These are phyloP conservation scores for Loxodes magnus DNA, from an alignment of 73 alveolate genomes.

Conservation along the genomic window DNA sequence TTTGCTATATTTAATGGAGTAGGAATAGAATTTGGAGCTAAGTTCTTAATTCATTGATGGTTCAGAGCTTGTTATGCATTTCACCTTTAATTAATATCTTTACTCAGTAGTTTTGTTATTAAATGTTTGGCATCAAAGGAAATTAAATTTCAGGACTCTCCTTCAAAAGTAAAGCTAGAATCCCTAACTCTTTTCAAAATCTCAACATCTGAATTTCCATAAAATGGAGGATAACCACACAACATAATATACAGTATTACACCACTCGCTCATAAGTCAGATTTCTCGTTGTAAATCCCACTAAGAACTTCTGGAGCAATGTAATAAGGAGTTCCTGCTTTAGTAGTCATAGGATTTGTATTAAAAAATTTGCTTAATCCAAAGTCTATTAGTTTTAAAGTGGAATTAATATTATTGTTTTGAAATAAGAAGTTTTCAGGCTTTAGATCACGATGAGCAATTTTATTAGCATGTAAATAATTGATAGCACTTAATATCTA, in stretches of 20 bases:
- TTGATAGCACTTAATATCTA: too few species aligned
- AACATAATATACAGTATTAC: conserved; percentile 17
- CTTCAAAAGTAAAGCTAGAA: background rate
- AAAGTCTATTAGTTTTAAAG: too few species aligned
- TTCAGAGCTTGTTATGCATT: conserved; percentile 14
- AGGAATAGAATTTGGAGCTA: background rate
- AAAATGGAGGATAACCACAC: conserved; percentile 22
- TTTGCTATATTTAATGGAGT: background rate
- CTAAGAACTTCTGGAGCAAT: conserved; percentile 16
- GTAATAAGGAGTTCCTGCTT: conserved; percentile 16
- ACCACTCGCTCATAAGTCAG: conserved; percentile 23
- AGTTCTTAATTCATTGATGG: background rate
- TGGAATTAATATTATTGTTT: too few species aligned
- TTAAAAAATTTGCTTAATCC: conserved; percentile 1
- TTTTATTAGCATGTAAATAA: too few species aligned
- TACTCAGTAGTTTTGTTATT: conserved; percentile 4
- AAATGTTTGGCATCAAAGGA: conserved; percentile 21
- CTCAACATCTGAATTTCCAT: conserved; percentile 13
- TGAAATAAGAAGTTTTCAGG: too few species aligned
- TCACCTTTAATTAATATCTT: conserved; percentile 8
- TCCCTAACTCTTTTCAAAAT: conserved; percentile 1
- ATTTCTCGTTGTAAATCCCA: conserved; percentile 7
- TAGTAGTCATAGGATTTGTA: conserved; percentile 7
- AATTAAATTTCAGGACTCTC: conserved; percentile 12
- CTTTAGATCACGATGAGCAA: too few species aligned